phyloP scores from a whole-genome alignment of 2,329 filamentous ascomycete genomes.

The Neofusicoccum sp. region DNA sequence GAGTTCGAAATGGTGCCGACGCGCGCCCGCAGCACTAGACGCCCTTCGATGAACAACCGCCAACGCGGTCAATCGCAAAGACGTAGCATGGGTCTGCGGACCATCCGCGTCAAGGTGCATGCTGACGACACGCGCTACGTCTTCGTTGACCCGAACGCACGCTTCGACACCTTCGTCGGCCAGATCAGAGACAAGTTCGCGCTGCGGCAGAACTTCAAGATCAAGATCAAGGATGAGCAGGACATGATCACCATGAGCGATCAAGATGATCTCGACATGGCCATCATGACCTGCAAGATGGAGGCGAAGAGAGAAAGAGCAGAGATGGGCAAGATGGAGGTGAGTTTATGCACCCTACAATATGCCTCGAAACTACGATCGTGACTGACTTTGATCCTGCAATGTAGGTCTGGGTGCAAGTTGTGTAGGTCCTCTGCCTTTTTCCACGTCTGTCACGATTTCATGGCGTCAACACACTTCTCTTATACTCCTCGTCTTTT shows the following conservation, averaged over 20 bases:
- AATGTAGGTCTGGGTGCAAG: slow-evolving; percentile 17
- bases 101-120: slow-evolving; percentile 91
- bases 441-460: slow-evolving; percentile 15
- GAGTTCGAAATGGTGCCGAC: slow-evolving; percentile 77
- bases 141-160: slow-evolving; percentile 73
- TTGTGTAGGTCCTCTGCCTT: slow-evolving; percentile 19
- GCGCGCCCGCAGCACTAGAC: slow-evolving; percentile 18
- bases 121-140: slow-evolving; percentile 86
- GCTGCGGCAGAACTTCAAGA: slow-evolving; percentile 76
- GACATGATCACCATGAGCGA: slow-evolving; percentile 98
- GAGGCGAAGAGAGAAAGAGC: slow-evolving; percentile 71
- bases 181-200: slow-evolving; percentile 87
- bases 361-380: background rate
- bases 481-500: slow-evolving; percentile 12
- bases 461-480: slow-evolving; percentile 15
- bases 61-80: slow-evolving; percentile 9
- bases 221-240: slow-evolving; percentile 85
- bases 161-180: slow-evolving; percentile 76
- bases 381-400: background rate
- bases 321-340: slow-evolving; percentile 94
- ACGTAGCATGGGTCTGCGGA: slow-evolving; percentile 58
- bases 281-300: slow-evolving; percentile 69
- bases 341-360: slow-evolving; percentile 53
- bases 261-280: slow-evolving; percentile 93
- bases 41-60: slow-evolving; percentile 32